A percentile compares a stretch with the other conserved stretches of the same genome.
Conservation (phyloP, 768 basidiomycete species). For the Lenzites betulinus region DNA sequence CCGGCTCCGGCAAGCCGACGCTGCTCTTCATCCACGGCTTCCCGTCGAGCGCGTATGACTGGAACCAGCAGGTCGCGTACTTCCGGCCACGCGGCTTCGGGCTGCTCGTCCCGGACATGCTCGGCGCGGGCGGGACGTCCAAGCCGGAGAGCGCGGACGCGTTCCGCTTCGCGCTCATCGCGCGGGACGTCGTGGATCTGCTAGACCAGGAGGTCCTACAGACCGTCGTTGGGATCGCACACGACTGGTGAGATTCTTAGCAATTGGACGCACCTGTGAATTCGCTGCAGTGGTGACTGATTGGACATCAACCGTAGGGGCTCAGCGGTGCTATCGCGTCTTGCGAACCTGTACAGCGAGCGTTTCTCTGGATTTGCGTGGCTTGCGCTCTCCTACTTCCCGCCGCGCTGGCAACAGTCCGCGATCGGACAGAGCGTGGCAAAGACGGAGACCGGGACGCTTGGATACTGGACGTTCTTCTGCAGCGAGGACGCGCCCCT, state of each 20-base stretch:
- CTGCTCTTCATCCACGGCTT: slow-evolving; percentile 49
- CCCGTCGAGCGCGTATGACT: slow-evolving; percentile 43
- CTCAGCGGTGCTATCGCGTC: background rate
- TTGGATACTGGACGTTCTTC: slow-evolving; percentile 44
- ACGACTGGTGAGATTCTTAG: slow-evolving; percentile 34
- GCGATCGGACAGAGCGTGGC: slow-evolving; percentile 30
- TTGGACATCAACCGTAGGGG: background rate
- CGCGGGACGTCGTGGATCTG: slow-evolving; percentile 38
- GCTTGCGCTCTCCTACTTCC: slow-evolving; percentile 35
- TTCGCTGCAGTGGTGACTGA: background rate
- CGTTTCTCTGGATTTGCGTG: slow-evolving; percentile 45
- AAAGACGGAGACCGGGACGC: background rate
- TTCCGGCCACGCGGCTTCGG: slow-evolving; percentile 44
- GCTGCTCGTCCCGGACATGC: slow-evolving; percentile 47
- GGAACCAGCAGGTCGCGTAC: slow-evolving; percentile 42
- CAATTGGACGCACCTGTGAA: background rate
- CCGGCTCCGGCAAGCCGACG: slow-evolving; percentile 33
- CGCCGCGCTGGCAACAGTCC: slow-evolving; percentile 27
- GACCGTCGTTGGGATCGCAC: slow-evolving; percentile 36
- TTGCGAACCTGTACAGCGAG: slow-evolving; percentile 31
- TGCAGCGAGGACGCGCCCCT: background rate
- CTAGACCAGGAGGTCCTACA: slow-evolving; percentile 34
- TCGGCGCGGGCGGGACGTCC: slow-evolving; percentile 48
- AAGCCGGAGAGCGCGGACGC: slow-evolving; percentile 38
- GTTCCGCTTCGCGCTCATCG: slow-evolving; percentile 31